Base-by-base conservation (phyloP, 1,284 basidiomycete genomes). In the Fistulina hepatica region DNA sequence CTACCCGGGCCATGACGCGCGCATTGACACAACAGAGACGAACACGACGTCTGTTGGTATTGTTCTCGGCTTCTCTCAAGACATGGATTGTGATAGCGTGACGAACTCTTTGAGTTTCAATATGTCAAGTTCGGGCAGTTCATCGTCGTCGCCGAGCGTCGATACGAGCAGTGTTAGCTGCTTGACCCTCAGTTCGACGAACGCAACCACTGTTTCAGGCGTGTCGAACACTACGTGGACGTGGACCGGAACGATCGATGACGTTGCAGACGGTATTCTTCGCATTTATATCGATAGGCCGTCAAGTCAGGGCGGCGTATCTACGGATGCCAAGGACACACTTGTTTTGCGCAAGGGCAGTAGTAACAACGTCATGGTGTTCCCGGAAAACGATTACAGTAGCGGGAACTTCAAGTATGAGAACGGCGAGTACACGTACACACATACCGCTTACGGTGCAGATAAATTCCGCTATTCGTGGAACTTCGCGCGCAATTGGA, bases 401-500 rank as follows among this genome's bases (percentile, higher is more conserved):
- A 65, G 60, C 32, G 62, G 58, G 52, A 65, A 65, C 15, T 64
- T 69, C 36, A 62, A 69, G 8, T 59, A 69, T n/a, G 13, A n/a
- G 19, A 21, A 13, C 44, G 76, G 72, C 31, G 59, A 75, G 44
- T 88, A 80, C 56, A 73, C 67, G 3, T 83, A 88, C 55, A 76
- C 71, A 3, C 88, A 92, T 59, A 72, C 69, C 27, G 89, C 89
- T 4, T 68, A 69, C 32, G 89, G 89, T 39, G 88, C 89, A 12
- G 86, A 92, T 48, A 74, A 63, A 64, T 79, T 85, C 64, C 72
- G 89, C 32, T 91, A 88, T 57, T 78, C 82, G 6, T 72, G 74
- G 60, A 80, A 91, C 61, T 92, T 81, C 50, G 86, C 83, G 10
- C 68, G 74, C 55, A 81, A 72, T 46, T 92, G 86, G 85, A 70